Conservation (phyloP, 1,139 yeast species). For the Candida pseudoviswanathii region DNA sequence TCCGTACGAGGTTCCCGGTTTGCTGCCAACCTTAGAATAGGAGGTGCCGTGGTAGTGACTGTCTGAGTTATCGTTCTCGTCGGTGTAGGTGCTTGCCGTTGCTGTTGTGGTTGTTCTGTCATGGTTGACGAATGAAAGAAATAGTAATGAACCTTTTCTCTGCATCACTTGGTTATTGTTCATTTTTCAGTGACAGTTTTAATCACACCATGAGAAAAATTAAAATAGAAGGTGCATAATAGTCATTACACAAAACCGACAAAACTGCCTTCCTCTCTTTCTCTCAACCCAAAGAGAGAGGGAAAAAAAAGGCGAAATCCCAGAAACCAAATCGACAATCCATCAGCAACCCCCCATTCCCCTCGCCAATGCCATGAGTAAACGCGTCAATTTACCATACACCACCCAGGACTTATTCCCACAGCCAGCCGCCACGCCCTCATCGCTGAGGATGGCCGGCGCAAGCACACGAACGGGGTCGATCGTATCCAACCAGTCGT, state of each 20-base stretch:
- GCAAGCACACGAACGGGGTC: slow-evolving; percentile 24
- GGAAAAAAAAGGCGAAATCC: background rate
- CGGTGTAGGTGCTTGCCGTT: background rate
- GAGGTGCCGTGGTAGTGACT: slow-evolving; percentile 11
- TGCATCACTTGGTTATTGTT: background rate
- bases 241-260: background rate
- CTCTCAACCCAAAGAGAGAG: too few species aligned
- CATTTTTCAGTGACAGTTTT: background rate
- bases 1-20: slow-evolving; percentile 33
- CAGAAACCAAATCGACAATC: background rate
- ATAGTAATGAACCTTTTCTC: background rate
- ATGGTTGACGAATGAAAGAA: background rate
- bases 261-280: background rate
- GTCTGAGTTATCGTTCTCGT: slow-evolving; percentile 1
- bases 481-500: slow-evolving; percentile 23
- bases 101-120: background rate
- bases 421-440: slow-evolving; percentile 20
- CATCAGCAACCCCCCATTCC: background rate
- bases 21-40: slow-evolving; percentile 13
- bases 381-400: slow-evolving; percentile 37
- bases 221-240: background rate
- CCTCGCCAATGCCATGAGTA: slow-evolving; percentile 22
- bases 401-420: slow-evolving; percentile 44
- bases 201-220: background rate
- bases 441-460: slow-evolving; percentile 18